Evolutionary conservation across 1,284 basidiomycete genomes (phyloP), one percentile per base, ranked within the genome.

Genomic region (Sanguinoderma infundibulare): DNA sequence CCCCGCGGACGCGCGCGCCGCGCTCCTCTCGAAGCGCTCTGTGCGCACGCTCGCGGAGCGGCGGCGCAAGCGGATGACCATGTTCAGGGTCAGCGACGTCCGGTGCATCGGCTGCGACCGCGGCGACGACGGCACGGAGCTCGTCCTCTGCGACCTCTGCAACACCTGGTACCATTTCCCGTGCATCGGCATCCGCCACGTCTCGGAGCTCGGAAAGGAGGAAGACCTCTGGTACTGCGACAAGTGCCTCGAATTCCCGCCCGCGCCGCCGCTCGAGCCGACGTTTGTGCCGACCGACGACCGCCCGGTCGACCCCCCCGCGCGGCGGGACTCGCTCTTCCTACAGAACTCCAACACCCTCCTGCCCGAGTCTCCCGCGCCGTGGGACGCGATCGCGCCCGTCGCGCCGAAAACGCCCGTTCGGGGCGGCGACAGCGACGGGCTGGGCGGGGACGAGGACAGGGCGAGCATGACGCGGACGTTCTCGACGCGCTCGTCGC

Each of bases 111-210:
- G 65, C 2, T 93, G 91, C 69, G 74, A 78, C 38, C 87, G 86
- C 17, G 77, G 74, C 51, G 87, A 88, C 65, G 87, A 90, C 62
- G 89, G 87, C 0, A 79, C 85, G 28, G 83, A 87, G 57, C 79
- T 91, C 40, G 91, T 93, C 34, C 91, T 92, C 69, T 93, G 91
- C 66, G 90, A 91, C 67, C 80, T 81, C 9, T 93, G 91, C 72
- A 79, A 84, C 68, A 86, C 78, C 24, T 93, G 91, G 91, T 92
- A 89, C 69, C 91, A 93, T 73, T 78, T 91, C 38, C 75, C 84
- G 51, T 93, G 91, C 72, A 86, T 93, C 57, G 90, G 89, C 44
- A 86, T 92, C 65, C 75, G 73, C 57, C 80, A 79, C 67, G 80
- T 84, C 47, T 73, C 79, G 10, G 86, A 91, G 54, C 77, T 92